Base-by-base conservation (phyloP, 257 asterid species). In the Pogostemon cablin region DNA sequence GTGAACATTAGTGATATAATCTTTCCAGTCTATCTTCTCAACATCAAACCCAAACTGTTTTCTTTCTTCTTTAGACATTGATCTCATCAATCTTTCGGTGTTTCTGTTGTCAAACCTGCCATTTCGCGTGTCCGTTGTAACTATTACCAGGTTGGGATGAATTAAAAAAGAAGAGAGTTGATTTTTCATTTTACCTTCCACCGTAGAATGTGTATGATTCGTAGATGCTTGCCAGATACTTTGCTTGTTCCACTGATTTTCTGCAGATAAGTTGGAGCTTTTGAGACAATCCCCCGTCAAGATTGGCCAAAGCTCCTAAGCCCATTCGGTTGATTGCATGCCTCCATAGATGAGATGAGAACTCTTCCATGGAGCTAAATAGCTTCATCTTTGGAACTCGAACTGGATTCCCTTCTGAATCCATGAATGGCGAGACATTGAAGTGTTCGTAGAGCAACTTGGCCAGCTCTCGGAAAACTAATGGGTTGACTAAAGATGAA, bases 61-160 rank as follows among this genome's bases (percentile, higher is more conserved):
- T 65, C 83, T 75, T 75, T 95, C 98, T 79, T 91, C 95, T 53
- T 80, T 78, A 0, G 96, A 86, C 98, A 91, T 84, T 70, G 52
- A 83, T 71, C 83, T 88, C 90, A 85, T 87, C 92, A 91, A 71
- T 55, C 77, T 77, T 43, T 76, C 68, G 1, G 98, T 87, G 81
- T 95, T 95, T 86, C 95, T 89, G 85, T 89, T 89, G 85, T 95
- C 98, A 47, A 95, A 91, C 85, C 99, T 95, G 95, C 72, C 48
- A 72, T 32, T 68, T 62, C 60, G 32, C 67, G 48, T 38, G 46
- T 68, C 38, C 25, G 17, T 61, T 25, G 43, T 32, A 54, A 67
- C 59, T 39, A 48, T 8, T 62, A 56, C 12, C 2, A 25, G 32
- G 32, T 25, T 25, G 32, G 32, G 41, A 49, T 71, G 81, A 60